Evolutionary conservation across 176 grass and related monocot species (phyloP).

Genomic region (Pontederia crassipes): DNA sequence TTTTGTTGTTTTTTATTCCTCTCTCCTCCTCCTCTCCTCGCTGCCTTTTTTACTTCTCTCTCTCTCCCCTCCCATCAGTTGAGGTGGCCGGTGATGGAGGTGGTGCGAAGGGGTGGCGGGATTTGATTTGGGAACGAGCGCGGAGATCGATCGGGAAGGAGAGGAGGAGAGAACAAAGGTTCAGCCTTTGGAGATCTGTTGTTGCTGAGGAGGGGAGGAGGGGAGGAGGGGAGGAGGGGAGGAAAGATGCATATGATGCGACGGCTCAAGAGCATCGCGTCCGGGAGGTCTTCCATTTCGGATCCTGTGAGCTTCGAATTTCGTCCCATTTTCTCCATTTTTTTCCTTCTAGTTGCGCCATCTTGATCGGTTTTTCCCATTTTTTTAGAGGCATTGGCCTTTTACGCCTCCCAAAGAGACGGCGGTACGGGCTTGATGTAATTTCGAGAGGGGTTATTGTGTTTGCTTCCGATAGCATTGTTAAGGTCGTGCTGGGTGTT

Average conservation of each 20-base stretch:
- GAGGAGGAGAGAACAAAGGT: no score
- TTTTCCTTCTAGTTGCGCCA: neutral
- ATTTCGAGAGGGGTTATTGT: no score
- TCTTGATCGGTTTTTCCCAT: no score
- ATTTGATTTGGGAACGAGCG: no score
- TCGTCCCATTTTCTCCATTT: neutral
- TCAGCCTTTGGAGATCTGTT: neutral
- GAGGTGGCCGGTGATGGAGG: no score
- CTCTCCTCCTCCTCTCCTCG: neutral
- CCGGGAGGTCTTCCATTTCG: conserved; percentile 73
- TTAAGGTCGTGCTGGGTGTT: neutral
- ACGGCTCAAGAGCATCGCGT: conserved; percentile 92
- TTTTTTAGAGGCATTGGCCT: neutral
- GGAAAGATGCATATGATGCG: conserved; percentile 97
- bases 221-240: neutral
- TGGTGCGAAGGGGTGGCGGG: no score
- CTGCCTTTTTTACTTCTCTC: neutral
- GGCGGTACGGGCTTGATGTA: no score
- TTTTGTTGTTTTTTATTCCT: neutral
- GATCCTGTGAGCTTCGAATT: conserved; percentile 57
- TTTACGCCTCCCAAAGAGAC: neutral
- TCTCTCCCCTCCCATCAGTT: neutral
- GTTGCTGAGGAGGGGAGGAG: neutral
- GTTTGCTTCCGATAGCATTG: neutral
- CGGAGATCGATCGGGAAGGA: no score